Evolutionary conservation across 805 yeast genomes (phyloP).

Genomic region (Ogataea siamensis): DNA sequence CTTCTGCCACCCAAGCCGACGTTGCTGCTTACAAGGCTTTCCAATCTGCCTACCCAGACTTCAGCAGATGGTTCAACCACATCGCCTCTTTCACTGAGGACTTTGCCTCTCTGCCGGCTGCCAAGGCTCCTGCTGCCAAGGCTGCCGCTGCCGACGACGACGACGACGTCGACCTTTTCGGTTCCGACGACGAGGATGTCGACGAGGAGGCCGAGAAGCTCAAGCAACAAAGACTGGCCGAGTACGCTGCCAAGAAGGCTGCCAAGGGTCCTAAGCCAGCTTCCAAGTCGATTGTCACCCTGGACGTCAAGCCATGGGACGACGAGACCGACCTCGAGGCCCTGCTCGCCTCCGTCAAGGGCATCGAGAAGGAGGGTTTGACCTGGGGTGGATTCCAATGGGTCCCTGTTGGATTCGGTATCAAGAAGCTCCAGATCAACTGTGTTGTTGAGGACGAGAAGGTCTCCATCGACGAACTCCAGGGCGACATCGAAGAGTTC

Average conservation of each 20-base stretch:
- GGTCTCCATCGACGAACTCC: conserved; percentile 91
- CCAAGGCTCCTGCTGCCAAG: conserved; percentile 39
- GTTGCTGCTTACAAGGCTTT: conserved; percentile 91
- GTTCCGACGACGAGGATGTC: conserved; percentile 90
- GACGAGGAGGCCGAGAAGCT: conserved; percentile 97
- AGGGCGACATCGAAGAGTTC: conserved; percentile 74
- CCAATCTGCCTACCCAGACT: conserved; percentile 88
- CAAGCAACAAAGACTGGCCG: conserved; percentile 97
- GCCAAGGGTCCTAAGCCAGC: conserved; percentile 92
- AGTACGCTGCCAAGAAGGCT: conserved; percentile 96
- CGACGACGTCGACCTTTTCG: conserved; percentile 91
- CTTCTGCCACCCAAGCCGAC: conserved; percentile 93
- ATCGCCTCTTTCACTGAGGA: conserved; percentile 89
- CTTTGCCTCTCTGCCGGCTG: conserved; percentile 80
- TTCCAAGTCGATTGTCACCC: conserved; percentile 95
- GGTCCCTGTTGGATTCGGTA: conserved; percentile 98
- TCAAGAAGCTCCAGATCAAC: conserved; percentile 98
- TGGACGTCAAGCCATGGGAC: conserved; percentile 99
- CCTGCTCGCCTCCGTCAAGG: conserved; percentile 82
- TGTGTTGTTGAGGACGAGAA: conserved; percentile 95
- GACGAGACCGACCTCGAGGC: conserved; percentile 96
- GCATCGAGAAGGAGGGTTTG: conserved; percentile 87
- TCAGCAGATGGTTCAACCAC: conserved; percentile 98
- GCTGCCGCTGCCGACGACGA: conserved; percentile 76
- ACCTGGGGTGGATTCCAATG: conserved; percentile 97